phyloP scores from a whole-genome alignment of 169 alveolate species.

The Eimeria acervulina region DNA sequence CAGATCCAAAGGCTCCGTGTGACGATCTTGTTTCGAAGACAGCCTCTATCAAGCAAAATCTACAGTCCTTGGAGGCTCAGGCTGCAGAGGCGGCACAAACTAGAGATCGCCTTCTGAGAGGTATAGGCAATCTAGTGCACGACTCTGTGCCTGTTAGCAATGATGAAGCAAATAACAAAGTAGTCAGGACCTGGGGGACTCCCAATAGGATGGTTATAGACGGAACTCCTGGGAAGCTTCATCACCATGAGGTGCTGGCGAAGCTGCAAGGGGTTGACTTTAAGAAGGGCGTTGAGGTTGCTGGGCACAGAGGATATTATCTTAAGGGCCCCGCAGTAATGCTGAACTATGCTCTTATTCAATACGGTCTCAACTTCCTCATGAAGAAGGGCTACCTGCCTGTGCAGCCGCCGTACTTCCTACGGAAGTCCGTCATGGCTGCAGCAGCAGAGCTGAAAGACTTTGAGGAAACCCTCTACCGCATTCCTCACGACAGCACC shows the following conservation, averaged over 20 bases:
- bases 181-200: conserved; percentile 79
- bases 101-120: conserved; percentile 88
- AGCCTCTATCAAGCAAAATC: conserved; percentile 82
- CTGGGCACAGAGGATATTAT: conserved; percentile 99
- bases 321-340: conserved; percentile 97
- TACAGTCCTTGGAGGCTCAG: conserved; percentile 87
- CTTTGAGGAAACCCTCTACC: conserved; percentile 98
- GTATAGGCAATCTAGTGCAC: conserved; percentile 94
- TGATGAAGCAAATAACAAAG: conserved; percentile 96
- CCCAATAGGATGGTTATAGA: conserved; percentile 51
- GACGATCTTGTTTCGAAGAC: conserved; percentile 35
- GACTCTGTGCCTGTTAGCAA: conserved; percentile 95
- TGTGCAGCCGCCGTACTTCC: conserved; percentile 99
- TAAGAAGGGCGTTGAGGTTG: conserved; percentile 97
- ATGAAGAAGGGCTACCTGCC: conserved; percentile 96
- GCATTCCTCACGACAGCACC: conserved; percentile 84
- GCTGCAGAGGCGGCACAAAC: conserved; percentile 86
- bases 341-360: conserved; percentile 97
- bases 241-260: conserved; percentile 90
- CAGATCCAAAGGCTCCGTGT: conserved; percentile 67
- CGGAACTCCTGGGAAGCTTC: conserved; percentile 66
- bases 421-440: conserved; percentile 97
- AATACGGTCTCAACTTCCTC: conserved; percentile 96
- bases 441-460: conserved; percentile 98
- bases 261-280: conserved; percentile 95